phyloP scores from a whole-genome alignment of 495 filamentous ascomycete species.

The Beverwykella pulmonaria region DNA sequence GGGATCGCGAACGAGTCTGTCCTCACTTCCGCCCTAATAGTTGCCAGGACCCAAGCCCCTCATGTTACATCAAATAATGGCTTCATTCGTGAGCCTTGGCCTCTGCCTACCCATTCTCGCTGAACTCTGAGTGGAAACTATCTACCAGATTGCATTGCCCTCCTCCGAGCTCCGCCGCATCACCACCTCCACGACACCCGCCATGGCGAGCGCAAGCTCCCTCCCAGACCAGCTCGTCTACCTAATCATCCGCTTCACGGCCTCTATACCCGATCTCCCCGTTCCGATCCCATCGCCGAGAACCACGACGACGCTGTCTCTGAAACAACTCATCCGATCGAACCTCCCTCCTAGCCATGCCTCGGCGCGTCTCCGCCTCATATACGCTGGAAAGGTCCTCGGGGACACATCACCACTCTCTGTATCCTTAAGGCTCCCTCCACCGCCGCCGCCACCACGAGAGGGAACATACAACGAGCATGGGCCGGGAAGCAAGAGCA shows the following conservation, averaged over 20 bases:
- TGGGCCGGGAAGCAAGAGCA: slow-evolving; percentile 55
- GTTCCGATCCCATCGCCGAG: slow-evolving; percentile 70
- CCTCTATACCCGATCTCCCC: slow-evolving; percentile 77
- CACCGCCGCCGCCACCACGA: slow-evolving; percentile 55
- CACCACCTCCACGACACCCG: slow-evolving; percentile 1
- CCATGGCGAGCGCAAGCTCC: slow-evolving; percentile 18
- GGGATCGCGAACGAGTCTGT: no score
- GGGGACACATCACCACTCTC: slow-evolving; percentile 53
- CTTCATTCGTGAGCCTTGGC: background rate
- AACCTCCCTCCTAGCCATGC: slow-evolving; percentile 65
- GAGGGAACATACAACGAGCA: slow-evolving; percentile 46
- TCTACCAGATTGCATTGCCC: background rate
- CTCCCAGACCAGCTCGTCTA: slow-evolving; percentile 52
- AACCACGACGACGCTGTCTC: slow-evolving; percentile 68
- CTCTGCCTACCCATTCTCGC: no score
- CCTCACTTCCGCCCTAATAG: background rate
- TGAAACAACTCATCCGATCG: slow-evolving; percentile 80
- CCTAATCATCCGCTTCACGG: slow-evolving; percentile 86
- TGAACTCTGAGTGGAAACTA: no score
- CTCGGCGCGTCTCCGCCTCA: slow-evolving; percentile 75
- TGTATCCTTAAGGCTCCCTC: slow-evolving; percentile 63
- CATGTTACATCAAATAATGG: slow-evolving; percentile 1
- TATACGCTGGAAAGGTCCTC: slow-evolving; percentile 83
- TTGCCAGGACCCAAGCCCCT: background rate
- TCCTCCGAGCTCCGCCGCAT: slow-evolving; percentile 10